These are phyloP conservation scores for Salicornia ramosissima DNA, from an alignment of 148 eudicot genomes.

Conservation along the genomic window DNA sequence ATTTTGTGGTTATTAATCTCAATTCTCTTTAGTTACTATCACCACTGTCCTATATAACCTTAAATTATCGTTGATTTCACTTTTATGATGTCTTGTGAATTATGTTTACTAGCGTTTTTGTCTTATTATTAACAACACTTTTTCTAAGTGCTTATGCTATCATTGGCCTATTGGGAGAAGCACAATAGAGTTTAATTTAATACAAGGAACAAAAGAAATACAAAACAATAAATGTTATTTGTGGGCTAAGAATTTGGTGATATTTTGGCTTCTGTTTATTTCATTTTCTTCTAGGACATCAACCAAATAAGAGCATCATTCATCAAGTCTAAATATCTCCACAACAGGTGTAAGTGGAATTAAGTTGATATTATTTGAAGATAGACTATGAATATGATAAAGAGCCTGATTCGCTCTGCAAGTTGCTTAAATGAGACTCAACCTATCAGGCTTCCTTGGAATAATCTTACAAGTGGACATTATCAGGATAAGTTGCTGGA, in stretches of 20 bases:
- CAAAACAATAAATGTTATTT: not conserved
- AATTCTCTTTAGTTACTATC: not conserved
- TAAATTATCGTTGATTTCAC: not conserved
- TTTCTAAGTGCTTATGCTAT: not conserved
- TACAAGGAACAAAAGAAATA: not conserved
- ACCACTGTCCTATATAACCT: not conserved
- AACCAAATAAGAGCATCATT: not conserved
- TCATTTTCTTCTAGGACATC: constrained; percentile 14
- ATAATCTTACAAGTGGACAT: constrained; percentile 20
- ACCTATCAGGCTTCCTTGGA: constrained; percentile 17
- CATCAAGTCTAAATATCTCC: constrained; percentile 8
- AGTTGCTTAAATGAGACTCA: constrained; percentile 23
- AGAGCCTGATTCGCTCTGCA: constrained; percentile 17
- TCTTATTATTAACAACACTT: not conserved
- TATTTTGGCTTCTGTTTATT: constrained; percentile 1
- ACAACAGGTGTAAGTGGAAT: not conserved
- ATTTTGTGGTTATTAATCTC: not conserved
- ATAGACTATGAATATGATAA: constrained; percentile 16
- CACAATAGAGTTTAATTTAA: not conserved
- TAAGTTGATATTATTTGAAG: constrained; percentile 15
- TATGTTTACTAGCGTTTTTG: not conserved
- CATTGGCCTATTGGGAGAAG: not conserved
- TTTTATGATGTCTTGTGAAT: not conserved
- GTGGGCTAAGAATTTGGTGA: not conserved
- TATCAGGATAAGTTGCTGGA: constrained; percentile 10